Evolutionary conservation across 2,329 filamentous ascomycete genomes (phyloP), one percentile per base, ranked within the genome.

Genomic region (Davidsoniella virescens): DNA sequence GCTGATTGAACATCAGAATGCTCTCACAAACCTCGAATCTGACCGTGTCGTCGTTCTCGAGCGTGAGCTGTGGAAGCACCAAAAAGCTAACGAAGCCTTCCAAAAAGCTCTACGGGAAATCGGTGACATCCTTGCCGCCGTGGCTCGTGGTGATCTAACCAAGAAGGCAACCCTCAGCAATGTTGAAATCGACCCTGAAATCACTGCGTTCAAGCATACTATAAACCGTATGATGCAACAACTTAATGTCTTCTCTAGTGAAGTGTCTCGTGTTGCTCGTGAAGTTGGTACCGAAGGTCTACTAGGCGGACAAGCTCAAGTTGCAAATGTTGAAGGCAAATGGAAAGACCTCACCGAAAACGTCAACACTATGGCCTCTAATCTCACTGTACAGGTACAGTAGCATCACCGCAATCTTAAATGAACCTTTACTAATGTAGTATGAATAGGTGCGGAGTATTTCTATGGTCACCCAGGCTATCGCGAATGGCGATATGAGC

Each of bases 171-270:
- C 90, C 60, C 93, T 96, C 64, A 92, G 95, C 63, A 84, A 85
- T 3, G 82, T 93, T 57, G 90, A 96, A 69, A 92, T 95, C 82
- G 90, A 96, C 71, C 87, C 88, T 25, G 90, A 96, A 72, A 96
- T 96, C 61, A 92, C 87, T 25, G 88, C 87, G 8, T 96, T 96
- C 72, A 96, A 96, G 69, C 82, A 87, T 59, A 95, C 90, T 55
- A 96, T 96, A 69, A 96, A 96, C 64, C 93, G 85, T 57, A 96
- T 96, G 90, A 94, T 96, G 78, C 90, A 96, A 62, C 90, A 95
- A 65, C 74, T 96, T 53, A 88, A 95, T 63, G 85, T 93, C 54
- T 96, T 96, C 65, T 90, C 90, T 56, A 93, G 86, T 65, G 88
- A 96, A 68, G 90, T 96, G 60, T 95, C 90, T 33, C 83, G 87